Evolutionary conservation across 202 grass and related monocot species (phyloP).

Genomic region (Setaria italica): DNA sequence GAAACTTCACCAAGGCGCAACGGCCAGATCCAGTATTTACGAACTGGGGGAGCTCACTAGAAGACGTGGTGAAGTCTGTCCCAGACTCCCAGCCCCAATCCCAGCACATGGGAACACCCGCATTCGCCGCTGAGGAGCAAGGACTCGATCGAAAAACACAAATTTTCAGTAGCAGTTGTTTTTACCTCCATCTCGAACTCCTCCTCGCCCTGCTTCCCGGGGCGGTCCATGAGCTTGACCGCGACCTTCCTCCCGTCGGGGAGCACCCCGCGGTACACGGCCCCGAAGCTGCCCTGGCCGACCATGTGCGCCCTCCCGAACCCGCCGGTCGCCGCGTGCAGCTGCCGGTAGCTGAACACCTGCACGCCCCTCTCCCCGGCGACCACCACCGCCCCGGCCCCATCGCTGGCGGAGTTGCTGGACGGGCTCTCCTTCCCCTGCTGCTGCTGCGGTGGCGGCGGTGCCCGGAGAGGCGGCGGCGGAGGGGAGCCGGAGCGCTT

Average conservation of each 20-base stretch:
- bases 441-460: not conserved
- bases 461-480: not conserved
- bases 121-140: constrained; percentile 32
- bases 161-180: not conserved
- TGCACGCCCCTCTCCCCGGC: constrained; percentile 73
- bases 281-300: constrained; percentile 95
- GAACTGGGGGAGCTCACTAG: not conserved
- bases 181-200: constrained; percentile 97
- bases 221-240: constrained; percentile 95
- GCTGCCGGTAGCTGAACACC: constrained; percentile 81
- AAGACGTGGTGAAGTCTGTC: constrained; percentile 7
- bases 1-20: constrained; percentile 31
- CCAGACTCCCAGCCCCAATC: not conserved
- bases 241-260: constrained; percentile 88
- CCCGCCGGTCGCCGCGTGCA: constrained; percentile 77
- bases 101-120: constrained; percentile 14
- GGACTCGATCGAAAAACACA: constrained; percentile 26
- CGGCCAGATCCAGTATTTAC: constrained; percentile 27
- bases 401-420: constrained; percentile 55
- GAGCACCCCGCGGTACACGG: constrained; percentile 84
- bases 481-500: constrained; percentile 49
- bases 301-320: constrained; percentile 80
- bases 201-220: constrained; percentile 94
- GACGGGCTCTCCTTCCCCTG: constrained; percentile 59
- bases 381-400: constrained; percentile 39